A percentile compares a stretch with the other conserved stretches of the same genome.
phyloP scores from a whole-genome alignment of 805 yeast species.

The Schizosaccharomyces octosporus region DNA sequence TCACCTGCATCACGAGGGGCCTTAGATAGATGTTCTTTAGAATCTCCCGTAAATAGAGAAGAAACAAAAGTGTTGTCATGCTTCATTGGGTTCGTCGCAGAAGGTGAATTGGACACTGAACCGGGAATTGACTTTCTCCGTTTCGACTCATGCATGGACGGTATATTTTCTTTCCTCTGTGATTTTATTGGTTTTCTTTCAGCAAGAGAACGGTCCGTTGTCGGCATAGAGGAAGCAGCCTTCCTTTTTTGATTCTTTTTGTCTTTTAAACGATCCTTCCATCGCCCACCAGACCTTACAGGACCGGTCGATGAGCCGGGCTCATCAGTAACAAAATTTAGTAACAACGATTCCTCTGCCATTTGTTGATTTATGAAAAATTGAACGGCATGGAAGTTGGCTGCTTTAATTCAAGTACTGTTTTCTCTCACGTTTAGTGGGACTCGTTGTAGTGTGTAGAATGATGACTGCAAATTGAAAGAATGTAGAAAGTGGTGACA shows the following conservation, averaged over 20 bases:
- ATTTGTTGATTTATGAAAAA: neutral
- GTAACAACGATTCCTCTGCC: neutral
- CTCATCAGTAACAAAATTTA: neutral
- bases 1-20: neutral
- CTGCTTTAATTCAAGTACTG: neutral
- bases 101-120: neutral
- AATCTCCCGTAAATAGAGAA: neutral
- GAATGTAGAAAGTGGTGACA: too few relatives aligned
- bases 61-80: neutral
- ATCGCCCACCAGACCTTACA: neutral
- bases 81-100: neutral
- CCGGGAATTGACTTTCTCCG: neutral
- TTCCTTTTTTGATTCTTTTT: neutral
- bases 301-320: neutral
- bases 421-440: neutral
- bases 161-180: neutral
- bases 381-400: neutral
- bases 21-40: neutral
- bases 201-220: neutral
- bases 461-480: too few relatives aligned
- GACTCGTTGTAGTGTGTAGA: neutral
- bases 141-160: neutral
- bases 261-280: conserved; percentile 1
- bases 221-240: neutral
- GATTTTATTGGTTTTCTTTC: neutral